Base-by-base conservation (phyloP, 148 eudicot genomes). In the Cornus florida region DNA sequence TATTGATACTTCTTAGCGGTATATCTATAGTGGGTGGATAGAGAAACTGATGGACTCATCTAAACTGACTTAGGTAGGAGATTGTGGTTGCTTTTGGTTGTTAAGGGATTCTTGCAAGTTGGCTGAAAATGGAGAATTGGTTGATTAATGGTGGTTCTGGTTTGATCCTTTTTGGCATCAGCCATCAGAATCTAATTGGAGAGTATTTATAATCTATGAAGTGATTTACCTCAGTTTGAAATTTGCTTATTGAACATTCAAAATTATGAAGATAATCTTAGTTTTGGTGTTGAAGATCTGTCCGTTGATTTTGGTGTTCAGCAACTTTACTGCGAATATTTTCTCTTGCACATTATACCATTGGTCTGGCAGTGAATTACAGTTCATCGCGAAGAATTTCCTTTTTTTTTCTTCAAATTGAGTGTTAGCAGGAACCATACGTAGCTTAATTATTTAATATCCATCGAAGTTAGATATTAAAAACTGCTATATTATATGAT, bases 1-100 rank as follows among this genome's bases (percentile, higher is more conserved):
- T 66, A 17, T 76, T 22, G 33, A 14, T 46, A 19, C 6, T 46
- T 43, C 4, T 76, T 14, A 20, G 66, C 11, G 24, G 10, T 60
- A 12, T 60, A 48, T 35, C 24, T 9, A 60, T 32, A 60, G 50
- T 33, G 68, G 32, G 17, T 17, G 60, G 50, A 62, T 28, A 59
- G 69, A 62, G 28, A 57, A 28, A 74, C 32, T 62, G 66, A 62
- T 62, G 66, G 19, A 62, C 66, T 62, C 66, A 62, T n/a, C 22
- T 62, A 19, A 3, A 62, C 59, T 53, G 59, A 14, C 59, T 11
- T 53, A 2, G 59, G 17, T 53, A 2, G 59, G 17, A 2, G 59
- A 17, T 8, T 75, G 14, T 76, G 39, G 64, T 39, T 67, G 43
- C 17, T 67, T 17, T 23, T 8, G 14, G 31, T 62, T 41, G 14